Percentiles rank a stretch among this genome's conserved stretches.
phyloP scores from a whole-genome alignment of 2,329 filamentous ascomycete genomes.

The Cladosporium sp. region DNA sequence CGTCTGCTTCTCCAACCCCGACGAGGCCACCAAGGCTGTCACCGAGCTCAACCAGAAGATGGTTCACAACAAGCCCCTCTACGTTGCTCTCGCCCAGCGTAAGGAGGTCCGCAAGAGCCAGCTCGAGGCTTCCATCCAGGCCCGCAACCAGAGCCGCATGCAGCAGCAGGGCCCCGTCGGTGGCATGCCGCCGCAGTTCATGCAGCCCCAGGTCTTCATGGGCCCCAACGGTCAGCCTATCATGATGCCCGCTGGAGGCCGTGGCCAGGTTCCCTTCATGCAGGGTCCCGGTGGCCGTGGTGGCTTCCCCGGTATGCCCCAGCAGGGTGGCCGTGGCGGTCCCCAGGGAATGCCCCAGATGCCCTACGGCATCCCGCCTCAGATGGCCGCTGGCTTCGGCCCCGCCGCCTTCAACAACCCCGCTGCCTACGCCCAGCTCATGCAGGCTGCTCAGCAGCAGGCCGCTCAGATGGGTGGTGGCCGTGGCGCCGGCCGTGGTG shows the following conservation, averaged over 20 bases:
- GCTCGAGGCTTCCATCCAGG: constrained; percentile 98
- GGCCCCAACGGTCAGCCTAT: constrained; percentile 69
- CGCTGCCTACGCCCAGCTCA: constrained; percentile 54
- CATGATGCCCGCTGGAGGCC: constrained; percentile 51
- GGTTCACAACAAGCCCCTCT: constrained; percentile 93
- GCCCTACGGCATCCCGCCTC: constrained; percentile 72
- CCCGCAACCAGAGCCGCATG: constrained; percentile 96
- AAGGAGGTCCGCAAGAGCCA: constrained; percentile 99
- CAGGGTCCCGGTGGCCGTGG: constrained; percentile 68
- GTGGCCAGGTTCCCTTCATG: constrained; percentile 58
- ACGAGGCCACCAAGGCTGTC: constrained; percentile 98
- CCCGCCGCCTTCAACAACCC: constrained; percentile 72
- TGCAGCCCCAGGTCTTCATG: constrained; percentile 86
- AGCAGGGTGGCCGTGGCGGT: constrained; percentile 81
- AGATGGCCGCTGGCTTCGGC: constrained; percentile 67
- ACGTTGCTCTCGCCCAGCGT: constrained; percentile 96
- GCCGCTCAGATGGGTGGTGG: constrained; percentile 54
- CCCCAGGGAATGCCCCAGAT: constrained; percentile 73
- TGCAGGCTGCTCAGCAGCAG: constrained; percentile 74
- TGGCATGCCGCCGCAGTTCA: constrained; percentile 76
- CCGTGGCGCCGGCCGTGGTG: constrained; percentile 48
- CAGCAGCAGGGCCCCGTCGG: constrained; percentile 85
- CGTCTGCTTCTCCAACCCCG: constrained; percentile 99
- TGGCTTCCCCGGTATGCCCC: constrained; percentile 77
- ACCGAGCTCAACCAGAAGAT: constrained; percentile 99